Base-by-base conservation (phyloP, 148 eudicot genomes). In the Rhododendron ovatum region DNA sequence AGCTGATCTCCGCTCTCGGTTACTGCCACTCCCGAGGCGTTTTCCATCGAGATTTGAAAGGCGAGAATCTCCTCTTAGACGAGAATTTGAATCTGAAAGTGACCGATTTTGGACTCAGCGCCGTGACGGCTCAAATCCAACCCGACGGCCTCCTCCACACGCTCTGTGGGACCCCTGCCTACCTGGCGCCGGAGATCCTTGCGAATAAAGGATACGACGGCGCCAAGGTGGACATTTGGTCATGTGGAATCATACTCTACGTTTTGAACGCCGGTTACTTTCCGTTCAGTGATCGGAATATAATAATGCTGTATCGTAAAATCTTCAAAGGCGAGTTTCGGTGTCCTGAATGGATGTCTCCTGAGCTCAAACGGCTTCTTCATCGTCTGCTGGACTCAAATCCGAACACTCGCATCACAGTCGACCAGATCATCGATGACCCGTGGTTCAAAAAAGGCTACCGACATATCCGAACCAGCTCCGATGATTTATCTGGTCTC, bases 101-200 rank as follows among this genome's bases (percentile, higher is more conserved):
- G 2, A 81, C 98, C 0, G 98, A 95, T 85, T 95, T 95, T 71
- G 98, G 98, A 0, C 89, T 95, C 28, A 90, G 93, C 28, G 93
- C 98, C 0, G 91, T 95, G 0, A 84, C 82, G 17, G 90, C 83
- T 3, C 90, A 90, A 83, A 88, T 83, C 88, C 86, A 88, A 61
- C 79, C 91, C 33, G 95, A 92, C 83, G 93, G 90, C 3, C 53
- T 91, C 78, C 85, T 95, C 2, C 95, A 93, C 55, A 95, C 98
- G 0, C 61, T 91, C 1, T 95, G 98, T 45, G 98, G 98, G 9
- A 95, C 98, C 1, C 98, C 98, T 1, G 98, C 98, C 2, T 95
- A 95, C 78, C 94, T 95, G 55, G 96, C 98, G 1, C 98, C 98
- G 7, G 98, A 95, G 80, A 91, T 95, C 9, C 81, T 95, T 0